Evolutionary conservation across 1,139 yeast genomes (phyloP), one percentile per base, ranked within the genome.

Genomic region (Spathaspora jeffriesii): DNA sequence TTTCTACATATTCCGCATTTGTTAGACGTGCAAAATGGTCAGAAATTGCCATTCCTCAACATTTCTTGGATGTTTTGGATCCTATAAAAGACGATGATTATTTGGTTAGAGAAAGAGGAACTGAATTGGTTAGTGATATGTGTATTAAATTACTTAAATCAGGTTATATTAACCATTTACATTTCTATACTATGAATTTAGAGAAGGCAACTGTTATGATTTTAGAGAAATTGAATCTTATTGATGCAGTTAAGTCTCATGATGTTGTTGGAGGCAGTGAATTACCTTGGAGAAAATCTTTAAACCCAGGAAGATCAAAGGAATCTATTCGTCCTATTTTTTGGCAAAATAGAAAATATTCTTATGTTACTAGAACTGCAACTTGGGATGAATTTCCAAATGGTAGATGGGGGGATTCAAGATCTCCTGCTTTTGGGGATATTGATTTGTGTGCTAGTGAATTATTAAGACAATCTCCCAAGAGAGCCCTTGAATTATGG

Each of bases 301-400:
- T 91, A 55, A 88, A 88, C 53, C 92, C 96, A 46, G 83, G 82
- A 53, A 79, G 97, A 67, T 80, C 81, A 49, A 84, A 86, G 54
- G 97, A 92, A 65, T 73, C 87, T 20, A 91, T 92, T 45, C 82
- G 97, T 59, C 99, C 99, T 15, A 92, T 93, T 55, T 92, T 92
- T 66, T 93, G 98, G 99, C 89, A 89, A 65, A 88, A 91, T 67
- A 82, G 97, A 71, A 92, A 92, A 63, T 88, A 88, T 66, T 85
- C 96, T 18, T 93, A 92, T 64, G 84, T 91, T 53, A 81, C 91
- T 40, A 81, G 99, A 66, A 93, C 98, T 17, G 84, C 96, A 32
- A 88, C 88, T 49, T 90, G 96, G 96, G 96, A 90, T 69, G 97
- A 90, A 65, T 90, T 89, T 63, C 97, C 97, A 44, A 90, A 90